Evolutionary conservation across 768 basidiomycete species (phyloP), one percentile per base, ranked within the genome.

Genomic region (Dendrothele bispora): DNA sequence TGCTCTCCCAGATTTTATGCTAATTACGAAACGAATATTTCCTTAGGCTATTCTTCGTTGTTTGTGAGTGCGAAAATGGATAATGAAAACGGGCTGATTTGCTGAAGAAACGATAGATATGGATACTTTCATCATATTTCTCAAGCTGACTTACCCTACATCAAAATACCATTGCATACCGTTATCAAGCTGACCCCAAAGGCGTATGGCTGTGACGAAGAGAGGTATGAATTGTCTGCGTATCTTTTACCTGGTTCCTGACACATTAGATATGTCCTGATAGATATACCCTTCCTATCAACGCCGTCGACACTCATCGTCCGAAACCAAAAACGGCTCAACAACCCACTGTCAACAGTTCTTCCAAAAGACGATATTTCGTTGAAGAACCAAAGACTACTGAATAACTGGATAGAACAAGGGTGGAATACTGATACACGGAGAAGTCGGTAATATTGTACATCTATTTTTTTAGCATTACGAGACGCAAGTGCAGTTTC

Each of bases 171-270:
- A 1, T 67, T 95, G 47, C 97, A 99, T 63, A 99, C 95, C 0
- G 88, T 99, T 29, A 97, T 99, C 66, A 98, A 98, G 69, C 78
- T 99, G 38, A 98, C 95, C 1, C 97, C 97, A 8, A 94, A 91
- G 62, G 97, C 97, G 1, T 99, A 98, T 64, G 97, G 97, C 30
- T 98, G 95, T 71, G 94, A 98, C 63, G 97, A 99, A 64, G 94
- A 95, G 64, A 78, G 95, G 88, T 86, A 47, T 39, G 72, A 48
- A 15, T 10, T 12, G 37, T 20, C 37, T 20, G 37, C 8, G 8
- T 8, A 8, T 11, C 20, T 20, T 39, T 20, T 8, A 11, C 20
- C 37, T 39, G 21, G 8, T 20, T 8, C 26, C 15, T 45, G 11
- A 12, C 18, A 24, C 20, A 15, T n/a, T 18, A 17, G 12, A 11